Base-by-base conservation (phyloP, 1,139 yeast genomes). In the Blastobotrys malaysiensis region DNA sequence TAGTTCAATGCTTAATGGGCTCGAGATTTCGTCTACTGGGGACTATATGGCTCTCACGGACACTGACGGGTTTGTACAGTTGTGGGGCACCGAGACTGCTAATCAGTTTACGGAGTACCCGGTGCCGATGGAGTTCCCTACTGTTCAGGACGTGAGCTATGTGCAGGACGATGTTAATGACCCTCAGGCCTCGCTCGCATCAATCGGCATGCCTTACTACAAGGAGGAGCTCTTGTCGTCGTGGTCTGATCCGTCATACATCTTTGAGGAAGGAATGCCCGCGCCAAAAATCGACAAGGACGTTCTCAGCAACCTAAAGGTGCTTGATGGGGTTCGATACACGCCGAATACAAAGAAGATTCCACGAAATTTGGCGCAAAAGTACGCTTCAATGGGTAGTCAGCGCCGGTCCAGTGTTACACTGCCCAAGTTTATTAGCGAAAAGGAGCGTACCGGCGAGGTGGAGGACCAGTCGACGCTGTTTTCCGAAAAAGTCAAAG, bases 151-250 rank as follows among this genome's bases (percentile, higher is more conserved):
- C 65, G 44, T 65, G 59, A 22, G 64, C 1, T 18, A 48, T 3
- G 49, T 68, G 2, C 59, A 68, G 2, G 61, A 76, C 9, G 74
- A 74, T 49, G 72, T 80, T 14, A 79, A 79, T 46, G 80, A 80
- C 49, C 72, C 71, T 7, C 64, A 70, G 11, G 69, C 73, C 1
- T 91, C 97, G 0, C 73, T 93, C 52, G 84, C 84, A 48, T 67
- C 82, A 1, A 76, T 93, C 1, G 97, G 97, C 7, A 74, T 93
- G 82, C 98, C 99, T 0, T 89, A 85, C 65, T 93, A 89, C 68
- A 83, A 82, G 58, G 90, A 87, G 50, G 80, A 81, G 52, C 75
- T 95, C 21, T 74, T 91, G 13, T 89, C 97, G 0, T 85, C 89
- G 18, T 91, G 91, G 88, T 62, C 69, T 0, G 65, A 65, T 24